Evolutionary conservation across 495 filamentous ascomycete species (phyloP), one percentile per base, ranked within the genome.

Genomic region (Xanthoparmelia taractica): DNA sequence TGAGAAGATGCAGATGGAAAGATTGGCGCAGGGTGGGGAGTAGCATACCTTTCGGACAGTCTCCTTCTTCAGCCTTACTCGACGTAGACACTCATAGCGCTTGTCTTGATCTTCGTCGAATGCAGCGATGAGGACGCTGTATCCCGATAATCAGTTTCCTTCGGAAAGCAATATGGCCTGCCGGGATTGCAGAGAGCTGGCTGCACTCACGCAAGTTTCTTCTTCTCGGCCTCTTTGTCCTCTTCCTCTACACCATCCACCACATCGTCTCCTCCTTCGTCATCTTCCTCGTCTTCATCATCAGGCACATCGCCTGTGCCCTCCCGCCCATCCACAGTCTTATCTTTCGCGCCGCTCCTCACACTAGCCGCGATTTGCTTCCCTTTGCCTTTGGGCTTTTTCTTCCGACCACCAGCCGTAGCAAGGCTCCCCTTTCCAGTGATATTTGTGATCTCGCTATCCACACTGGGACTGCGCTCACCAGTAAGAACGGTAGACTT

Each of bases 81-180:
- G 84, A 60, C 90, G 84, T 76, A 84, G 92, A 31, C 83, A 77
- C 66, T 88, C 87, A 65, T 88, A 94, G 57, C 92, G 84, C 47
- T 84, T 77, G 23, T 82, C 84, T 71, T 96, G 91, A 34, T 84
- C 73, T 0, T 73, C 70, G 60, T 84, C 84, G 68, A 96, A 86
- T n/a, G 81, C 82, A 61, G 83, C 77, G 41, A 90, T 82, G 52
- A 96, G 77, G 57, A 93, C 78, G 34, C 83, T 84, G 63, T 73
- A 34, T 43, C 5, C 40, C 33, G 20, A 25, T 27, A 2, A 15
- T 63, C 52, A 57, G 38, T 41, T 27, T 8, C 15, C 29, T 36
- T 6, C 18, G 15, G 17, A 33, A 23, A 48, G 31, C 36, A 41
- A 55, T 29, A n/a, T 20, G 34, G 43, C 27, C 57, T 58, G 8